Evolutionary conservation across 1,139 yeast genomes (phyloP).

Genomic region (Ogataea hybrid): DNA sequence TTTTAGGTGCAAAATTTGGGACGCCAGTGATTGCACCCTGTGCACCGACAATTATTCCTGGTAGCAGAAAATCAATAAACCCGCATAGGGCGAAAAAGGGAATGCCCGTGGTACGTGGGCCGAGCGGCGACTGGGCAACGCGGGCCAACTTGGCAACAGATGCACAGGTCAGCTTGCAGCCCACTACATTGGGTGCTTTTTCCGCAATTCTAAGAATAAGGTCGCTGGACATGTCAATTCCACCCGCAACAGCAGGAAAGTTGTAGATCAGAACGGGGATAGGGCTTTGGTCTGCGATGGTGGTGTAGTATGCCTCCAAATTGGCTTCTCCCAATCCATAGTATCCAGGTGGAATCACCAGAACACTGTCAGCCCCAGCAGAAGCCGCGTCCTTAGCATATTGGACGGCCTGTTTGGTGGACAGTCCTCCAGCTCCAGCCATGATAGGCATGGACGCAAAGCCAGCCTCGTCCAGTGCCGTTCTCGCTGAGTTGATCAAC

Average conservation of each 20-base stretch:
- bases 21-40: constrained; percentile 19
- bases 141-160: constrained; percentile 17
- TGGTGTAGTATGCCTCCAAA: constrained; percentile 11
- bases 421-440: constrained; percentile 17
- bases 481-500: constrained; percentile 11
- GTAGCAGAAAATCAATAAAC: constrained; percentile 15
- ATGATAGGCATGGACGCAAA: constrained; percentile 14
- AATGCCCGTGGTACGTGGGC: constrained; percentile 9
- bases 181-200: constrained; percentile 11
- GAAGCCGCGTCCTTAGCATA: constrained; percentile 11
- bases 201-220: constrained; percentile 10
- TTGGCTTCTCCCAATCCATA: constrained; percentile 14
- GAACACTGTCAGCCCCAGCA: constrained; percentile 17
- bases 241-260: constrained; percentile 18
- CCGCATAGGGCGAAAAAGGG: constrained; percentile 16
- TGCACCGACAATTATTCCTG: constrained; percentile 16
- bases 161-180: constrained; percentile 16
- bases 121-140: constrained; percentile 11
- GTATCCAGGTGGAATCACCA: constrained; percentile 18
- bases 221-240: constrained; percentile 16
- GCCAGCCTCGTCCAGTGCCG: constrained; percentile 14
- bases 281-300: constrained; percentile 14
- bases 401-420: constrained; percentile 12
- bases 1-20: constrained; percentile 19
- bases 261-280: constrained; percentile 16